A percentile compares a stretch with the other conserved stretches of the same genome.
Conservation (phyloP, 2,329 filamentous ascomycete species). For the Dactylellina cionopaga region DNA sequence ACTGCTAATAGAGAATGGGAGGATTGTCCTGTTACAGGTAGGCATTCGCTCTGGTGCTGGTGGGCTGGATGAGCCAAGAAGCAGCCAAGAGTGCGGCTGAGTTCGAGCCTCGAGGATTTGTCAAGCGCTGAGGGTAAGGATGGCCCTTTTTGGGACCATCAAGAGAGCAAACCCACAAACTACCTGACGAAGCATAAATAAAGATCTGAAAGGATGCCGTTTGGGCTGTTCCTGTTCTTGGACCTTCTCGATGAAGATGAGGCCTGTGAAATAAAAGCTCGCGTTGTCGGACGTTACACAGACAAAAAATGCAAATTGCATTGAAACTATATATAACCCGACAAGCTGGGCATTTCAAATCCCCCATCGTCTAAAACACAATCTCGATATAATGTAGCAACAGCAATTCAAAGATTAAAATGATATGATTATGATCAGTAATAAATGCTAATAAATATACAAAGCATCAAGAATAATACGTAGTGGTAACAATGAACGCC, state of each 20-base stretch:
- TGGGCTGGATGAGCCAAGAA: constrained; percentile 8
- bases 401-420: neutral
- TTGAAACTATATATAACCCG: neutral
- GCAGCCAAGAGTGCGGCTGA: constrained; percentile 36
- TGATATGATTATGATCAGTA: neutral
- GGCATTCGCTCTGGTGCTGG: neutral
- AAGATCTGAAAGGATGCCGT: no score
- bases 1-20: constrained; percentile 20
- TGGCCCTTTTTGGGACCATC: constrained; percentile 8
- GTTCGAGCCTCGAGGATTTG: constrained; percentile 11
- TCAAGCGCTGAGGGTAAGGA: neutral
- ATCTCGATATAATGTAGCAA: neutral
- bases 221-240: neutral
- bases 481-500: constrained; percentile 20
- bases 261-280: neutral
- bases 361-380: no score
- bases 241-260: constrained; percentile 1
- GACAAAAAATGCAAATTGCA: neutral
- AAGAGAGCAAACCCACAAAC: no score
- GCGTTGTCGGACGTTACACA: constrained; percentile 34
- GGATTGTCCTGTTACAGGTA: constrained; percentile 23
- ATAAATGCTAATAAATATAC: neutral
- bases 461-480: neutral
- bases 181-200: no score
- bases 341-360: constrained; percentile 1